Base-by-base conservation (phyloP, 2,329 filamentous ascomycete genomes). In the Leptographium flavum region DNA sequence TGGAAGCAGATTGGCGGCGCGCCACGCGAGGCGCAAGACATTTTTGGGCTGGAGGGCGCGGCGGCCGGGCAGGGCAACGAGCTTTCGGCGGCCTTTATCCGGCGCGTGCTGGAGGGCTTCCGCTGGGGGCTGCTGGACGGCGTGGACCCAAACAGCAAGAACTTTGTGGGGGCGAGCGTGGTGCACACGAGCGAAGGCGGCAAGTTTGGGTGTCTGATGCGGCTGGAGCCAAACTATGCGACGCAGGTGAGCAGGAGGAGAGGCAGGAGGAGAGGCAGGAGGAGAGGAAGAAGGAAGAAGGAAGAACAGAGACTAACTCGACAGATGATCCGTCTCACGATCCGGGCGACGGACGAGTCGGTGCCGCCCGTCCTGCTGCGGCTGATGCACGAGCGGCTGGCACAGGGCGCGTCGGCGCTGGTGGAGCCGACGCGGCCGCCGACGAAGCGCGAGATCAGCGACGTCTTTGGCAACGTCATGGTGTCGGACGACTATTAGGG, bases 1-100 rank as follows among this genome's bases (percentile, higher is more conserved):
- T 98, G 92, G 92, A 93, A 94, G 70, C 92, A 98, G 65, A 96
- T 98, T 55, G 92, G 92, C 13, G 87, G 84, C 5, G 77, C 78
- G 2, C 81, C 88, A 1, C 76, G 93, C 27, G 93, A 98, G 62
- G 81, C 85, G 0, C 92, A 98, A 60, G 75, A 75, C 40, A 87
- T 96, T 28, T 93, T 98, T 61, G 79, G 81, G 0, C 60, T 90
- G 11, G 63, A 67, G 1, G 60, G 60, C 1, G 71, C 25, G 11
- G 17, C 33, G 8, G 33, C 33, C 9, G n/a, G n/a, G 36, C 19
- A 71, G 14, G 69, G 75, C 47, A 28, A 28, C 13, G 79, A 81
- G 51, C 75, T 93, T 50, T 83, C 73, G 48, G 76, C 83, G 47
- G 64, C 68, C 3, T 87, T 85, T 53, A 81, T 93, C 38, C 69